Evolutionary conservation across 192 early-diverging fungal genomes (phyloP), one percentile per base, ranked within the genome.

Genomic region (Irineochytrium annulatum): DNA sequence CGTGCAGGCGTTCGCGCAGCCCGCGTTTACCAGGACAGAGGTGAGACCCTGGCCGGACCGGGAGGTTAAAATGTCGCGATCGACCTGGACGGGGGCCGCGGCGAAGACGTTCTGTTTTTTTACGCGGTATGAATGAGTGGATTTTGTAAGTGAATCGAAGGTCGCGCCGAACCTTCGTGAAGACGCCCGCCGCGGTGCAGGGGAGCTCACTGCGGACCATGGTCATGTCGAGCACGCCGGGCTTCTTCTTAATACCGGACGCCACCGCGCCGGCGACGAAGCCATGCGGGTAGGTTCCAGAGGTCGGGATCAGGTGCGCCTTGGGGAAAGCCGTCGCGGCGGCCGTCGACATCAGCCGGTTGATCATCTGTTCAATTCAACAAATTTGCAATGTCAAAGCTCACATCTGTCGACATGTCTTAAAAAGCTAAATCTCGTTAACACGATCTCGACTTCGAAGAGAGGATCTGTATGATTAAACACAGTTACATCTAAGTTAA

Each of bases 1-100:
- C 0, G 95, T 98, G 16, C 94, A 94, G 0, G 95, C 95, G 65
- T 98, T 98, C 17, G 95, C 95, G 70, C 92, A 94, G 0, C 94
- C 93, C 13, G 91, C 90, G 69, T 97, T 95, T 22, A 86, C 82
- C 3, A 94, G 77, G 2, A 93, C 73, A 1, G 69, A 72, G 17
- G 64, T 64, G 17, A 84, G 57, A 1, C 76, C 75, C 37, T 71
- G 69, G 39, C 69, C 29, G 19, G 5, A 11, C 34, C 19, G 5
- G 29, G 3, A 17, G 17, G 34, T 13, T 65, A 24, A 43, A 39
- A 43, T 43, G 1, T 43, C 56, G 19, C n/a, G 11, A n/a, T 37
- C 39, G 14, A 58, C 24, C 32, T 24, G 56, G 28, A 41, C 5
- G 11, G 29, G 32, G 30, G 20, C 37, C 22, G 43, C 54, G 16